These are phyloP conservation scores for Hansenula lynferdii DNA, from an alignment of 1,139 yeast genomes.

Conservation along the genomic window DNA sequence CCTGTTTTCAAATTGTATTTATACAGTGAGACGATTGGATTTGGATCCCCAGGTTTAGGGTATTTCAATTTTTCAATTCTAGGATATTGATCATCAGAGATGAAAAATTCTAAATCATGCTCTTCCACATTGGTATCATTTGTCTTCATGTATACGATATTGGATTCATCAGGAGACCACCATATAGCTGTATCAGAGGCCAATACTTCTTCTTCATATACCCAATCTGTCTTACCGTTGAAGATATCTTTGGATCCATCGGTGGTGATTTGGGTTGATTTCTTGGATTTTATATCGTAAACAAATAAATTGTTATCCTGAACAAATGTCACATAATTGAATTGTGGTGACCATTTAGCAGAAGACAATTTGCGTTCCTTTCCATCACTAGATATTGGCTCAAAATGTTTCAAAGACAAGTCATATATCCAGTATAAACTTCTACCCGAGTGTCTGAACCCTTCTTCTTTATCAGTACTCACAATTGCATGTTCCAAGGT, in stretches of 20 bases:
- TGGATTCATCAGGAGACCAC: conserved; percentile 83
- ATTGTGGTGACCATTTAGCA: conserved; percentile 75
- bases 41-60: conserved; percentile 83
- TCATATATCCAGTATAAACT: conserved; percentile 66
- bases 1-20: conserved; percentile 36
- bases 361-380: conserved; percentile 34
- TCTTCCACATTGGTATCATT: conserved; percentile 69
- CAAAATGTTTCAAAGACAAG: conserved; percentile 29
- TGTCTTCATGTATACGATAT: conserved; percentile 58
- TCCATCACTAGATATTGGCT: conserved; percentile 34
- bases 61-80: conserved; percentile 52
- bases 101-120: conserved; percentile 62
- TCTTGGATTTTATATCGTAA: conserved; percentile 34
- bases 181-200: conserved; percentile 63
- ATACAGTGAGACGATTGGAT: conserved; percentile 56
- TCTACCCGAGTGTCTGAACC: conserved; percentile 75
- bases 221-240: conserved; percentile 95
- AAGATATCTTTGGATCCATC: conserved; percentile 66
- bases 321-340: conserved; percentile 63
- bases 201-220: conserved; percentile 90
- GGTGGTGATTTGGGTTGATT: conserved; percentile 49
- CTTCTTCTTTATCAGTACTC: conserved; percentile 30
- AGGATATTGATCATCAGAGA: conserved; percentile 57
- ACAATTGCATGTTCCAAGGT: conserved; percentile 26
- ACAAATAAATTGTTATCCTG: conserved; percentile 64